Percentiles rank a stretch among this genome's conserved stretches.
These are phyloP conservation scores for Batkoa obscura DNA, from an alignment of 371 early-diverging fungal genomes.

Conservation along the genomic window DNA sequence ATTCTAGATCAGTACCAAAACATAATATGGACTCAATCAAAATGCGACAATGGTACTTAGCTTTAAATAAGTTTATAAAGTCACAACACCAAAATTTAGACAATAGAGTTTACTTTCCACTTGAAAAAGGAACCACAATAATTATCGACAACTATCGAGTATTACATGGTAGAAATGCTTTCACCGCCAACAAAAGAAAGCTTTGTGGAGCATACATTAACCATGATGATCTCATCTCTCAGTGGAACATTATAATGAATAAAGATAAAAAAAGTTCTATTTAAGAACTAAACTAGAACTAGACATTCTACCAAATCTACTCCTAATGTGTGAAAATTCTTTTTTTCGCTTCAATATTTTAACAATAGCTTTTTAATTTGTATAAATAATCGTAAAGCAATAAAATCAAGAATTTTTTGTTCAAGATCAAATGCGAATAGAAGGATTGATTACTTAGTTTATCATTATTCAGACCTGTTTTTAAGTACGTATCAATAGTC, in stretches of 20 bases:
- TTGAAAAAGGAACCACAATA: slow-evolving; percentile 51
- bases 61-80: slow-evolving; percentile 40
- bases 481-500: too few relatives aligned
- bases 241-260: background rate
- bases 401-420: too few relatives aligned
- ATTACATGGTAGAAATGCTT: slow-evolving; percentile 62
- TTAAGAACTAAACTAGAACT: too few relatives aligned
- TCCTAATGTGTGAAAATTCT: too few relatives aligned
- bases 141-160: slow-evolving; percentile 78
- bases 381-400: too few relatives aligned
- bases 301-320: too few relatives aligned
- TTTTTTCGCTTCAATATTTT: too few relatives aligned
- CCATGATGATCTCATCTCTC: slow-evolving; percentile 39
- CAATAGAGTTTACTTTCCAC: slow-evolving; percentile 40
- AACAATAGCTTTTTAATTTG: too few relatives aligned
- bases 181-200: slow-evolving; percentile 46
- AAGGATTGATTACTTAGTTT: too few relatives aligned
- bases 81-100: slow-evolving; percentile 53
- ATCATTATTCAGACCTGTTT: too few relatives aligned
- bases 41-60: slow-evolving; percentile 15
- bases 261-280: slow-evolving; percentile 8
- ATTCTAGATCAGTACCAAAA: slow-evolving; percentile 53
- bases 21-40: slow-evolving; percentile 9
- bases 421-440: too few relatives aligned
- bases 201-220: slow-evolving; percentile 61